Evolutionary conservation across 345 rosid species (phyloP), one percentile per base, ranked within the genome.

Genomic region (Populus deltoides): DNA sequence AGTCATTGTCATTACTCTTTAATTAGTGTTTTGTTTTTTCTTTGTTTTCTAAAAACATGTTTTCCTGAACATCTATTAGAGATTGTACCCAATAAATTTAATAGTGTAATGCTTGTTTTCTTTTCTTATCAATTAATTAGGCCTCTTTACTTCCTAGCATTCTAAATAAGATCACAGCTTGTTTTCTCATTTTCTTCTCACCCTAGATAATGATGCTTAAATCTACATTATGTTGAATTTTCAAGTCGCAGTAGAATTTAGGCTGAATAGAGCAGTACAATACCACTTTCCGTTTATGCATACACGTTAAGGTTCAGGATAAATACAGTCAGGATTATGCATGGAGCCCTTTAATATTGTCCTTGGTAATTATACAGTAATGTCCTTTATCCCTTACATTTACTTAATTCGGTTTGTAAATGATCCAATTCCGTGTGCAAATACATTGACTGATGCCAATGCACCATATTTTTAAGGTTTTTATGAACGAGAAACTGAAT

Each of bases 1-100:
- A 83, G 75, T 80, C 38, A 71, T 6, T 78, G 3, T 43, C 43
- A 25, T 71, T 38, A 17, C 5, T 22, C 8, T 53, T 59, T n/a
- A 59, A 3, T 59, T 59, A 59, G 63, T 10, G 24, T 24, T 3
- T 1, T 0, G 0, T 24, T 39, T 3, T 5, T 55, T 24, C 27
- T 33, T 17, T 39, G 49, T 29, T 66, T 70, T 25, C 3, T 20
- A 41, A 63, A 62, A 45, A 13, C 61, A 43, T 18, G 51, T 38
- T 36, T 27, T 29, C 17, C 27, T 36, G 55, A 51, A 9, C 59
- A 70, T 27, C 24, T 2, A 17, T 47, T 29, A 6, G 12, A 71
- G 24, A 25, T 17, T 17, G 62, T 18, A 18, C 10, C 1, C 22
- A 27, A 39, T 59, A 61, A n/a, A 12, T 3, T n/a, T 66, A 31